Evolutionary conservation across 306 rosid genomes (phyloP), one percentile per base, ranked within the genome.

Genomic region (Vicia faba): DNA sequence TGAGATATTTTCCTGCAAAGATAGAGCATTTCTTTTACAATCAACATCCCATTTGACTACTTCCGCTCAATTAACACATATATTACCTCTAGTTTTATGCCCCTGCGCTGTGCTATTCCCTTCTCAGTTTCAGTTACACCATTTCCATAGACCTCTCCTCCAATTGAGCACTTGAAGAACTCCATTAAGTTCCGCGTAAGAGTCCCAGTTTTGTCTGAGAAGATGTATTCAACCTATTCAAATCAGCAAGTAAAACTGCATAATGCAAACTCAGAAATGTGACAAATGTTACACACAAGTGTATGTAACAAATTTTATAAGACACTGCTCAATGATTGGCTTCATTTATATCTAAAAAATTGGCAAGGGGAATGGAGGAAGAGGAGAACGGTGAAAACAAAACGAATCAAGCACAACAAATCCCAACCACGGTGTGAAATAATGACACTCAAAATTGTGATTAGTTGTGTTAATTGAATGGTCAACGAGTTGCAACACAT

Each of bases 151-250:
- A 85, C 75, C 82, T 88, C 97, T 68, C 85, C 91, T 64, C 95
- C 97, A 81, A 93, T 93, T 64, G 99, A 93, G 77, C 99, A 93
- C 87, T 93, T 93, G 80, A 93, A 93, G 81, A 93, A 93, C 84
- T 95, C 99, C 99, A 95, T 95, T 55, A 90, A 85, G 82, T 95
- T 95, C 74, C 97, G 81, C 45, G 96, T 95, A 25, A 95, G 86
- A 66, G 99, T 93, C 73, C 99, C 97, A 79, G 99, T 93, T 88
- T 93, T 93, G 80, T 93, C 97, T 68, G 99, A 88, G 84, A 93
- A 93, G 38, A 93, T 86, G 87, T 93, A 93, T 67, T 93, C 99
- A 79, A 93, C 97, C 99, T 93, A 80, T 75, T 14, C 31, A 71
- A 78, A 70, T 59, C 70, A 74, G 59, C 70, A 69, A 58, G 64